Base-by-base conservation (phyloP, 2,329 filamentous ascomycete species). In the Aureobasidium leucospermi region DNA sequence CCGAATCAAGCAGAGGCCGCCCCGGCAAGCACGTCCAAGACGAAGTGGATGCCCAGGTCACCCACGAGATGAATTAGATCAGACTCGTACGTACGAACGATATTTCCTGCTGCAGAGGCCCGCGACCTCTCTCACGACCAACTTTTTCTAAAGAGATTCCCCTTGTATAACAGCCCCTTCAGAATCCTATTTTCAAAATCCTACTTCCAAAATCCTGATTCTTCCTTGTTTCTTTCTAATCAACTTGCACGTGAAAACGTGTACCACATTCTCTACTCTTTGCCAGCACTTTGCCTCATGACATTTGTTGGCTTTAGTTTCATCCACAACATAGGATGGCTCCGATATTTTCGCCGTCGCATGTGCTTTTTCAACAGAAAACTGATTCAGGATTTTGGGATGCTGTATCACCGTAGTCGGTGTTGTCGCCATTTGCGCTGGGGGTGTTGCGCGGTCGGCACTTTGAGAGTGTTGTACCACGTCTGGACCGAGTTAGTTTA, bases 1-100 rank as follows among this genome's bases (percentile, higher is more conserved):
- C 60, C 7, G 64, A 66, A 28, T 13, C 28, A 15, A 32, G 23
- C 28, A 47, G 62, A 63, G 56, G 48, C 49, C 28, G 62, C 31
- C 6, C 31, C 46, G 58, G 60, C 49, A 47, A 57, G 23, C 57
- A 51, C 15, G 55, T 58, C 32, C 59, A 60, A 36, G 59, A 60
- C 42, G 59, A 60, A 45, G 49, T 60, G 19, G 49, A 60, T 43
- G 59, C 59, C 8, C 59, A 60, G 28, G 32, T 60, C 43, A 53
- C 31, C 42, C 46, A 60, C n/a, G 59, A 60, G 13, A 60, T 60
- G 59, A 45, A 60, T 10, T 46, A 46, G 41, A 23, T 16, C 39
- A 38, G 39, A 31, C 31, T 15, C 29, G 42, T 56, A 45, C 52
- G 42, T 46, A 56, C 16, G 38, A 53, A n/a, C 23, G 23, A 23